A percentile compares a stretch with the other conserved stretches of the same genome.
Conservation (phyloP, 768 basidiomycete genomes). For the Gyrodon lividus region DNA sequence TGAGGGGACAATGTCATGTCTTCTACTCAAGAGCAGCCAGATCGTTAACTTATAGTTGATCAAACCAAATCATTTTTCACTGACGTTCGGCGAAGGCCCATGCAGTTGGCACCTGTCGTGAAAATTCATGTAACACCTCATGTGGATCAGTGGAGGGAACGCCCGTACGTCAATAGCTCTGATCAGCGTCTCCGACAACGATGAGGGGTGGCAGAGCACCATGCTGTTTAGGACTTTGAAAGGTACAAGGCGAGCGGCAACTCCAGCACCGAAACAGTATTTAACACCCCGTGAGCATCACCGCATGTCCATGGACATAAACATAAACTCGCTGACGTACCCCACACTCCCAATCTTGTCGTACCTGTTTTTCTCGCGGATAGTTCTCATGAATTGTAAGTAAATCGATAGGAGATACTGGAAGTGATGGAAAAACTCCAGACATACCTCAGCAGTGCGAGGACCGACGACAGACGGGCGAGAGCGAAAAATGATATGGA, state of each 20-base stretch:
- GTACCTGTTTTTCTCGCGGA: conserved; percentile 41
- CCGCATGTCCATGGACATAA: not conserved
- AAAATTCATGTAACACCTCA: not conserved
- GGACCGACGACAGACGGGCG: conserved; percentile 30
- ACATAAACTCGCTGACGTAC: conserved; percentile 20
- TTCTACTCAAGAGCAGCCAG: conserved; percentile 21
- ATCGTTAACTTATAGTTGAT: not conserved
- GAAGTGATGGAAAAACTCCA: not conserved
- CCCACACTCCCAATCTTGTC: conserved; percentile 43
- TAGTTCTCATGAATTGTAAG: conserved; percentile 34
- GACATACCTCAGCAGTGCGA: conserved; percentile 24
- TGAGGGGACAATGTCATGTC: conserved; percentile 29
- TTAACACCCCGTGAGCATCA: conserved; percentile 19
- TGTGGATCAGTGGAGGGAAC: not conserved
- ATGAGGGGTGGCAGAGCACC: conserved; percentile 43
- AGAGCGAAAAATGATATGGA: conserved; percentile 17
- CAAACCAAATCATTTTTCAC: not conserved
- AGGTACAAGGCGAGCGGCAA: conserved; percentile 28
- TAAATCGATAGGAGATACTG: not conserved
- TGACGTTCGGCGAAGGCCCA: conserved; percentile 41
- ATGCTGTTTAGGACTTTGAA: conserved; percentile 36
- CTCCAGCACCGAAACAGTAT: conserved; percentile 38
- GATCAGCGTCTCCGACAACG: conserved; percentile 29
- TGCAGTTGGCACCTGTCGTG: conserved; percentile 21
- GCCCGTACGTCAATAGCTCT: conserved; percentile 31